Conservation (phyloP, 2,329 filamentous ascomycete genomes). For the Monilinia aucupariae region DNA sequence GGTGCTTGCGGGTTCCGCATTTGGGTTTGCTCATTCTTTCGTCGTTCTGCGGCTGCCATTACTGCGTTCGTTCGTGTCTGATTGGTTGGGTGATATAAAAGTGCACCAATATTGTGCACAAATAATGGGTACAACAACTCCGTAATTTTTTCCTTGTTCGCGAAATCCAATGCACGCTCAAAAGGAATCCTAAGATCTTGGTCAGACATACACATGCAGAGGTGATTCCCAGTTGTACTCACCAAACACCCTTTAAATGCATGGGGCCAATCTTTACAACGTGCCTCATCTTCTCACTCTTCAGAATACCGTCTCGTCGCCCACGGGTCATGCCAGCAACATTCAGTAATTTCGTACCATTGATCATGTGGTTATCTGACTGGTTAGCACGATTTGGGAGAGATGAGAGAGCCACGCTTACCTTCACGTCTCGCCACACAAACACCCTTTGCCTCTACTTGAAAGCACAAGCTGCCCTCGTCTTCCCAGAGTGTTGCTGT, state of each 20-base stretch:
- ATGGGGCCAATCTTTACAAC: slow-evolving; percentile 99
- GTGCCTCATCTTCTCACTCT: slow-evolving; percentile 94
- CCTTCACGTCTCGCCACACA: slow-evolving; percentile 93
- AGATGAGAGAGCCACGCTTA: slow-evolving; percentile 41
- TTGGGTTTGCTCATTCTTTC: slow-evolving; percentile 64
- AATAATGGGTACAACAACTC: slow-evolving; percentile 92
- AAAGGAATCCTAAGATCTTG: slow-evolving; percentile 75
- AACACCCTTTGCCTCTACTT: slow-evolving; percentile 92
- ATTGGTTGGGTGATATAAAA: slow-evolving; percentile 91
- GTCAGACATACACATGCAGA: slow-evolving; percentile 20
- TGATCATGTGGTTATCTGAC: slow-evolving; percentile 97
- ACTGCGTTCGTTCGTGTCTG: slow-evolving; percentile 76
- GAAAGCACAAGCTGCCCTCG: slow-evolving; percentile 94
- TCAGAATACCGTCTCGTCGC: slow-evolving; percentile 89
- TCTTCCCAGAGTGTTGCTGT: slow-evolving; percentile 98
- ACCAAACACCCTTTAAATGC: slow-evolving; percentile 98
- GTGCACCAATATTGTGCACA: slow-evolving; percentile 90
- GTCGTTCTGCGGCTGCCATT: slow-evolving; percentile 76
- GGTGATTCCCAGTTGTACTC: slow-evolving; percentile 39
- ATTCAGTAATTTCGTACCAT: slow-evolving; percentile 93
- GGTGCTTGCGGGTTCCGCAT: slow-evolving; percentile 52
- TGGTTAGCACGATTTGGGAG: slow-evolving; percentile 13
- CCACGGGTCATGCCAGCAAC: slow-evolving; percentile 98
- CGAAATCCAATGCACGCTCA: slow-evolving; percentile 94
- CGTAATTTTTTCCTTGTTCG: slow-evolving; percentile 99